Evolutionary conservation across 768 basidiomycete species (phyloP).

Genomic region (Leucocoprinus leucothites): DNA sequence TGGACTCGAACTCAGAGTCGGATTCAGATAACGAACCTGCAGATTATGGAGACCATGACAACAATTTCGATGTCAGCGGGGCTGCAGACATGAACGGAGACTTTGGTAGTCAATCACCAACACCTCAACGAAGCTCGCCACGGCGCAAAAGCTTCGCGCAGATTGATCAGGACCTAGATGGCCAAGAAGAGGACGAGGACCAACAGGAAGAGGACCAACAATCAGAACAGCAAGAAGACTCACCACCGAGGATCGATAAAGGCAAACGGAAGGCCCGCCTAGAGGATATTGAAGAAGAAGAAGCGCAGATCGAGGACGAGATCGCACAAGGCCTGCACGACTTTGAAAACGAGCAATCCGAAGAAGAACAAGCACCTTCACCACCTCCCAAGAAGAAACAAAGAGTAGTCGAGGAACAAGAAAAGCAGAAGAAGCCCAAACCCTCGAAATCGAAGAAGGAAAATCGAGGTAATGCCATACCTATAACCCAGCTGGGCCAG

Average conservation of each 20-base stretch:
- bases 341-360: slow-evolving; percentile 30
- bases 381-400: slow-evolving; percentile 34
- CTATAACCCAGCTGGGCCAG: background rate
- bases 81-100: slow-evolving; percentile 24
- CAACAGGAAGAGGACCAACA: slow-evolving; percentile 18
- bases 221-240: slow-evolving; percentile 27
- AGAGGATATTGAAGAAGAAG: slow-evolving; percentile 42
- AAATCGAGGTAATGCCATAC: slow-evolving; percentile 30
- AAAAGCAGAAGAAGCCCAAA: slow-evolving; percentile 18
- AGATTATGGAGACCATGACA: slow-evolving; percentile 23
- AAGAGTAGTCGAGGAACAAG: slow-evolving; percentile 22
- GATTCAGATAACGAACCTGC: slow-evolving; percentile 28
- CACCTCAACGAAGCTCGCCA: slow-evolving; percentile 17
- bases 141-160: slow-evolving; percentile 45
- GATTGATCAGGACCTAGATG: slow-evolving; percentile 46
- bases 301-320: slow-evolving; percentile 40
- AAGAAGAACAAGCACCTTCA: slow-evolving; percentile 24
- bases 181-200: slow-evolving; percentile 33
- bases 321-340: slow-evolving; percentile 40
- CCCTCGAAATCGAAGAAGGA: slow-evolving; percentile 34
- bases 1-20: slow-evolving; percentile 28
- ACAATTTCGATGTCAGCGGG: slow-evolving; percentile 20
- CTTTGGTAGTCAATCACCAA: slow-evolving; percentile 18
- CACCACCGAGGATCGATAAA: slow-evolving; percentile 29
- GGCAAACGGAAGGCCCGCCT: slow-evolving; percentile 37